A percentile compares a stretch with the other conserved stretches of the same genome.
Evolutionary conservation across 768 basidiomycete genomes (phyloP).

Genomic region (Tylopilus balloui): DNA sequence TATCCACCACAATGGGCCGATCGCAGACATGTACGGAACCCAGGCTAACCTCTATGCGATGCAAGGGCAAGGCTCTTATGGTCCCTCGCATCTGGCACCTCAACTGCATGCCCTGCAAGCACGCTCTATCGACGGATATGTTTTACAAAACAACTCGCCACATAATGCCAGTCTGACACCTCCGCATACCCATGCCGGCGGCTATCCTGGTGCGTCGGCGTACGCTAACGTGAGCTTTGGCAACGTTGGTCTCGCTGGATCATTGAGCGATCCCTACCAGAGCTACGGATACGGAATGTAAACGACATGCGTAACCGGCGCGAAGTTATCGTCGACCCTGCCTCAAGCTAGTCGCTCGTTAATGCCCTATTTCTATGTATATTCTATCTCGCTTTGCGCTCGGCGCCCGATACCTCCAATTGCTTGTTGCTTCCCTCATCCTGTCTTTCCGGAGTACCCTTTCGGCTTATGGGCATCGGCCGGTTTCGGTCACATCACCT

Average conservation of each 20-base stretch:
- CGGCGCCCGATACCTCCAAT: slow-evolving; percentile 32
- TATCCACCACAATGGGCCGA: slow-evolving; percentile 48
- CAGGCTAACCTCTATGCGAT: slow-evolving; percentile 61
- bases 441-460: slow-evolving; percentile 34
- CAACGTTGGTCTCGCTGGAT: slow-evolving; percentile 43
- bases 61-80: slow-evolving; percentile 52
- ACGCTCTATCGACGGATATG: slow-evolving; percentile 77
- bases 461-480: slow-evolving; percentile 34
- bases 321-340: slow-evolving; percentile 25
- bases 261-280: slow-evolving; percentile 74
- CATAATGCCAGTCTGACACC: slow-evolving; percentile 62
- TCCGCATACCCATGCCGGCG: slow-evolving; percentile 48
- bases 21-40: slow-evolving; percentile 62
- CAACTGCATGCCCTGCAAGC: slow-evolving; percentile 61
- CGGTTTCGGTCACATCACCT: slow-evolving; percentile 46
- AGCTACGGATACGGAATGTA: slow-evolving; percentile 80
- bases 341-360: slow-evolving; percentile 22
- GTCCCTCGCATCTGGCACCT: slow-evolving; percentile 48
- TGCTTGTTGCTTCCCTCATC: slow-evolving; percentile 35
- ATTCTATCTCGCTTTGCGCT: slow-evolving; percentile 34
- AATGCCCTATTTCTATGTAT: slow-evolving; percentile 37
- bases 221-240: slow-evolving; percentile 54
- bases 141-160: slow-evolving; percentile 66
- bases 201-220: slow-evolving; percentile 53
- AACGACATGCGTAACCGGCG: slow-evolving; percentile 27